These are phyloP conservation scores for Casuarina cunninghamiana DNA, from an alignment of 306 rosid species.

Conservation along the genomic window DNA sequence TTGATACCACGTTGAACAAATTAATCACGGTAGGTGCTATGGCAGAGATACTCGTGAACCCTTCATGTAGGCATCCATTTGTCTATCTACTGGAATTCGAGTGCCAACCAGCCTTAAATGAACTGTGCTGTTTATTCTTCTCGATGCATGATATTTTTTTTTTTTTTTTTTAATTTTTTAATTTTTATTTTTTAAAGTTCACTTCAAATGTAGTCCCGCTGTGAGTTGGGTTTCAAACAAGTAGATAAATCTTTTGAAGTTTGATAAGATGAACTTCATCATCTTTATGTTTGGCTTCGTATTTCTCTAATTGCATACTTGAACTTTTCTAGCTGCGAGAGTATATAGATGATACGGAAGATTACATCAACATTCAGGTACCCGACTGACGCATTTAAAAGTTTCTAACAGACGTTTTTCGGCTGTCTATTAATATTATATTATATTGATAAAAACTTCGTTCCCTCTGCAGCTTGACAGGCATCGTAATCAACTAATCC, in stretches of 20 bases:
- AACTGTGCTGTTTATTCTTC: background rate
- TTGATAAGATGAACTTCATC: background rate
- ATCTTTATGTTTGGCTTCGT: background rate
- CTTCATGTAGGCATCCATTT: background rate
- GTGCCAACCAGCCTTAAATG: background rate
- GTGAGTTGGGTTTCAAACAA: background rate
- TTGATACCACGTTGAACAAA: conserved; percentile 76
- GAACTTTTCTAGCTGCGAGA: conserved; percentile 64
- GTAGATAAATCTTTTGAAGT: conserved; percentile 3
- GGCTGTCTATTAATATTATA: conserved; percentile 6
- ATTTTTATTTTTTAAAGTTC: background rate
- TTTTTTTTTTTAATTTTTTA: no score
- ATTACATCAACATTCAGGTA: conserved; percentile 87
- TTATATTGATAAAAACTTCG: conserved; percentile 11
- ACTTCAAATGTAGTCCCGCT: conserved; percentile 18
- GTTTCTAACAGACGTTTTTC: background rate
- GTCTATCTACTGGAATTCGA: background rate
- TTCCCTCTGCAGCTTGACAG: conserved; percentile 63
- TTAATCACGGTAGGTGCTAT: conserved; percentile 55
- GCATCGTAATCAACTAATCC: conserved; percentile 64
- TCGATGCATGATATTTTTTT: background rate
- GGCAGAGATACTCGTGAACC: no score
- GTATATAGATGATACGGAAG: conserved; percentile 87
- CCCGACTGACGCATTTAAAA: background rate
- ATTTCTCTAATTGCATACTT: conserved; percentile 13